These are phyloP conservation scores for Spathaspora hagerdaliae DNA, from an alignment of 805 yeast genomes.

Conservation along the genomic window DNA sequence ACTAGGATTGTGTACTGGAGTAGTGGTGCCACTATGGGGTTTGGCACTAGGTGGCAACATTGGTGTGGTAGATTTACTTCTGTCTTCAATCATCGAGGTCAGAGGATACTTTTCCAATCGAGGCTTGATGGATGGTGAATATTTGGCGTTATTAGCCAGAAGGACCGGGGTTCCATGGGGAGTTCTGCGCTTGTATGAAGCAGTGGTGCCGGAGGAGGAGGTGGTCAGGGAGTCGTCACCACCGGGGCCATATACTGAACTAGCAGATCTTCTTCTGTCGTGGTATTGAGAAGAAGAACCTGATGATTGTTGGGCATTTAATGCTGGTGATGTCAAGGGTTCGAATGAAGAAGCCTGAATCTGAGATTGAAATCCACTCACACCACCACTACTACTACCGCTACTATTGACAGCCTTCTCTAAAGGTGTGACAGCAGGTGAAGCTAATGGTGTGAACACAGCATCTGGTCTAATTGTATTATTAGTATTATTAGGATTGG, in stretches of 20 bases:
- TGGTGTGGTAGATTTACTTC: slow-evolving; percentile 12
- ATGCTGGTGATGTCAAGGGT: slow-evolving; percentile 67
- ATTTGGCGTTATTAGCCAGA: slow-evolving; percentile 16
- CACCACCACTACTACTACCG: neutral
- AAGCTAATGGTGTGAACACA: slow-evolving; percentile 70
- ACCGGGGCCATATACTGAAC: slow-evolving; percentile 24
- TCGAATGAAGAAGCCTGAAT: slow-evolving; percentile 28
- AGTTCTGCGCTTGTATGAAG: slow-evolving; percentile 32
- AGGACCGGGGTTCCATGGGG: slow-evolving; percentile 43
- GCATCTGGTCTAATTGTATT: slow-evolving; percentile 47
- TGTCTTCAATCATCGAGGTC: neutral
- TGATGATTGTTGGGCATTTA: slow-evolving; percentile 37
- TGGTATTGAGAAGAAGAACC: neutral
- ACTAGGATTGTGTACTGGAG: neutral
- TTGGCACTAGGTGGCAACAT: slow-evolving; percentile 35
- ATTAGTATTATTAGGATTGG: slow-evolving; percentile 10
- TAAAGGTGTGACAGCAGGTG: slow-evolving; percentile 71
- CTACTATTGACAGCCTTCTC: slow-evolving; percentile 30
- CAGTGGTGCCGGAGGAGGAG: slow-evolving; percentile 8
- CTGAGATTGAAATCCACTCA: neutral
- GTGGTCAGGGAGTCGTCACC: neutral
- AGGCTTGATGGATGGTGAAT: neutral
- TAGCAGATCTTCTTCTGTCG: slow-evolving; percentile 25
- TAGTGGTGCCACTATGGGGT: slow-evolving; percentile 21
- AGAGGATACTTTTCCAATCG: neutral